These are phyloP conservation scores for Fusarium luffae DNA, from an alignment of 2,329 filamentous ascomycete genomes.

Conservation along the genomic window DNA sequence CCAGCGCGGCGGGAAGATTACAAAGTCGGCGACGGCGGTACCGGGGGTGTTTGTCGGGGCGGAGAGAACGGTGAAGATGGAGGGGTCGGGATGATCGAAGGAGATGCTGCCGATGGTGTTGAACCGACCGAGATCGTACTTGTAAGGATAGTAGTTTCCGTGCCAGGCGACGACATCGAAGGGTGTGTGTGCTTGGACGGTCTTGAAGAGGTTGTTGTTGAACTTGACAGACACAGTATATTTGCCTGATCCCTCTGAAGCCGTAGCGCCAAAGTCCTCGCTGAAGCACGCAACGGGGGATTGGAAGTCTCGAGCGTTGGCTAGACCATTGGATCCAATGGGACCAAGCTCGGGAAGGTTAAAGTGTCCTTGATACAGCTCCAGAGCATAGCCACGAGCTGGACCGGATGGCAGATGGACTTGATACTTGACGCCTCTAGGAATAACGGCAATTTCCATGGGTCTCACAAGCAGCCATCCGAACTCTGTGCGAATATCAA, in stretches of 20 bases:
- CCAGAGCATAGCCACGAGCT: constrained; percentile 78
- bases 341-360: constrained; percentile 77
- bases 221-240: constrained; percentile 72
- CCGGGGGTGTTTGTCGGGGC: constrained; percentile 69
- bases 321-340: constrained; percentile 79
- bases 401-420: constrained; percentile 72
- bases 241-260: constrained; percentile 49
- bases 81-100: constrained; percentile 82
- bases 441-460: constrained; percentile 81
- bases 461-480: constrained; percentile 80
- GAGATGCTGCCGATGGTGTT: constrained; percentile 78
- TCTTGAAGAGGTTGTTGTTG: constrained; percentile 73
- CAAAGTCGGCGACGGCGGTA: constrained; percentile 76
- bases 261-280: constrained; percentile 63
- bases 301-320: constrained; percentile 81
- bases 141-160: constrained; percentile 82
- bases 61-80: constrained; percentile 79
- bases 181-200: constrained; percentile 74
- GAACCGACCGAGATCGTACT: constrained; percentile 83
- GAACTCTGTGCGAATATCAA: constrained; percentile 83
- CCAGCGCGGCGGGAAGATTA: constrained; percentile 79
- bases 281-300: constrained; percentile 76
- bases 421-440: constrained; percentile 78
- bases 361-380: constrained; percentile 79
- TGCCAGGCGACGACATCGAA: constrained; percentile 87